Conservation (phyloP, 2,329 filamentous ascomycete species). For the Septoria linicola region DNA sequence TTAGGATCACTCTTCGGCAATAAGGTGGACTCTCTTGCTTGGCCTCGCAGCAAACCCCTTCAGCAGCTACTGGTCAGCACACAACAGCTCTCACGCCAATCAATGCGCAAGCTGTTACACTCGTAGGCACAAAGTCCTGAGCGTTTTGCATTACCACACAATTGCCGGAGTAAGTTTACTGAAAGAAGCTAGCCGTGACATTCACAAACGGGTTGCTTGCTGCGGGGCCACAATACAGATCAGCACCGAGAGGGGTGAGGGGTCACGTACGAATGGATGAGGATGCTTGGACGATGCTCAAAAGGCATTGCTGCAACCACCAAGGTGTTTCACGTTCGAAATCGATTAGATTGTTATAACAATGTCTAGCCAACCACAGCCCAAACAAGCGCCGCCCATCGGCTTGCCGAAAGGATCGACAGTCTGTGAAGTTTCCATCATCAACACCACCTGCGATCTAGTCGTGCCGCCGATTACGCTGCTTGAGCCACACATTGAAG, state of each 20-base stretch:
- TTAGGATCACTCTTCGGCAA: too few species aligned
- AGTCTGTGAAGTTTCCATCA: slow-evolving; percentile 24
- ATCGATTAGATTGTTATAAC: neutral
- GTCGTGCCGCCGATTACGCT: slow-evolving; percentile 55
- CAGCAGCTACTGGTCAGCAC: too few species aligned
- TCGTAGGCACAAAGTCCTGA: too few species aligned
- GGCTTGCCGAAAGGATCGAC: slow-evolving; percentile 20
- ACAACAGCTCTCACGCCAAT: too few species aligned
- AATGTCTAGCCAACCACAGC: slow-evolving; percentile 20
- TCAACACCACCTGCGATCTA: slow-evolving; percentile 24
- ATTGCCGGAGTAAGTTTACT: too few species aligned
- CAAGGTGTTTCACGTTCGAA: slow-evolving; percentile 8
- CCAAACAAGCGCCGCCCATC: slow-evolving; percentile 18
- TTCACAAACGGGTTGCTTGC: too few species aligned
- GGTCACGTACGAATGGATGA: slow-evolving; percentile 5
- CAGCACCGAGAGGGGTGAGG: slow-evolving; percentile 7
- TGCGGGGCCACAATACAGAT: neutral
- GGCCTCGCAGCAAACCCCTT: too few species aligned
- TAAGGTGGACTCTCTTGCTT: too few species aligned
- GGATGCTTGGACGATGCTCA: neutral
- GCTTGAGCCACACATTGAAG: slow-evolving; percentile 67
- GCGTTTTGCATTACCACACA: too few species aligned
- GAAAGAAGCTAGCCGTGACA: too few species aligned
- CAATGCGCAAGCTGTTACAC: too few species aligned
- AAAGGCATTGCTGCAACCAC: neutral